phyloP scores from a whole-genome alignment of 2,329 filamentous ascomycete species.

The Paracoccidioides brasiliensis region DNA sequence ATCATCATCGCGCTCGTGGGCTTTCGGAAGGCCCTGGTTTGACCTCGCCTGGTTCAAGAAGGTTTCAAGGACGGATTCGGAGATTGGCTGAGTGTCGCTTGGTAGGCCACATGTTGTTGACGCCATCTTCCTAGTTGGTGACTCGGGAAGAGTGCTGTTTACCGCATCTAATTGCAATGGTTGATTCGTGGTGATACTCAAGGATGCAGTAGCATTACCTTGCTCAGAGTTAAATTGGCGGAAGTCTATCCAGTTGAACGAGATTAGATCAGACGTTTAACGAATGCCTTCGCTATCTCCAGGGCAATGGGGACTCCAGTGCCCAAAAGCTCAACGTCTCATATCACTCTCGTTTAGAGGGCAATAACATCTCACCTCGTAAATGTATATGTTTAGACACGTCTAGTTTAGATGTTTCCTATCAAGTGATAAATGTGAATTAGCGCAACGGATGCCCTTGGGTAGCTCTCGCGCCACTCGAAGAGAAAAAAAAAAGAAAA shows the following conservation, averaged over 20 bases:
- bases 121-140: slow-evolving; percentile 21
- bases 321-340: not conserved
- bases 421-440: not conserved
- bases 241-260: not conserved
- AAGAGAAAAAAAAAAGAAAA: not conserved
- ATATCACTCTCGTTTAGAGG: not conserved
- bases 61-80: slow-evolving; percentile 32
- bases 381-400: slow-evolving; percentile 1
- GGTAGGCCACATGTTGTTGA: slow-evolving; percentile 20
- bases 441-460: slow-evolving; percentile 1
- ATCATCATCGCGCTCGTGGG: slow-evolving; percentile 6
- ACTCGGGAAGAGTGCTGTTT: slow-evolving; percentile 11
- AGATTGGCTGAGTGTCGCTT: slow-evolving; percentile 33
- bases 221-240: not conserved
- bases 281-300: not conserved
- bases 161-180: slow-evolving; percentile 11
- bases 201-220: not conserved
- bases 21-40: slow-evolving; percentile 8
- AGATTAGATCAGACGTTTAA: not conserved
- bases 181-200: slow-evolving; percentile 1
- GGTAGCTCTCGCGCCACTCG: not conserved
- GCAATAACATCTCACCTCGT: not conserved
- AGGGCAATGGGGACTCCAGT: not conserved
- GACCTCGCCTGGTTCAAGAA: slow-evolving; percentile 26
- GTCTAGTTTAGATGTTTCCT: slow-evolving; percentile 1